Base-by-base conservation (phyloP, 352 stramenopile species). In the Pythium brachiatum region DNA sequence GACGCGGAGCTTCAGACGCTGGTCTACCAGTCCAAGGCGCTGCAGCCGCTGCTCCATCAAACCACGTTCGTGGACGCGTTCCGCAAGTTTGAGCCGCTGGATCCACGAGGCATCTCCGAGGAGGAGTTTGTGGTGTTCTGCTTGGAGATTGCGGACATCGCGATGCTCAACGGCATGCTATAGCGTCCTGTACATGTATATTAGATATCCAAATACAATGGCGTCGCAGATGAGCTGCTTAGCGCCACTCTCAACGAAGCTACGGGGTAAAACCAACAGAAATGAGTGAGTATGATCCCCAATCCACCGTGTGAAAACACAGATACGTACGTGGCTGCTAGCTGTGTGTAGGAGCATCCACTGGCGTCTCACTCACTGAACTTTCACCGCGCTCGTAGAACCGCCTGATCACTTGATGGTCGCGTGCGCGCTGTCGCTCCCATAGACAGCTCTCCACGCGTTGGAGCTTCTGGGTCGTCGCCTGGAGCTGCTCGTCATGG, bases 101-200 rank as follows among this genome's bases (percentile, higher is more conserved):
- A 90, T 43, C 70, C 70, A 12, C 74, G 74, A 7, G 83, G 83
- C 0, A 92, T 92, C 52, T 78, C 60, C 6, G 72, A 84, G 23
- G 76, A 89, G 43, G 83, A 92, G 20, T 92, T 92, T 66, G 77
- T 92, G 13, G 70, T 69, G 27, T 90, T 92, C 29, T 92, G 83
- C 44, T 67, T 89, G 2, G 83, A 92, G 54, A 86, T 83, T 25
- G 83, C 81, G 0, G 58, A 72, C 3, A 73, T 85, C 16, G 76
- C 76, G 12, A 36, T 70, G 31, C 61, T 85, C 38, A 85, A 85
- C 46, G 72, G 70, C 4, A 72, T 82, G 63, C 31, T 83, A 11
- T 72, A 39, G 64, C 20, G 18, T 9, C 7, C 44, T 5, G 16
- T 18, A 34, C 3, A 38, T 18, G 20, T 41, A 21, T 29, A 25